These are phyloP conservation scores for Aspergillus leporis DNA, from an alignment of 495 filamentous ascomycete genomes.

Conservation along the genomic window DNA sequence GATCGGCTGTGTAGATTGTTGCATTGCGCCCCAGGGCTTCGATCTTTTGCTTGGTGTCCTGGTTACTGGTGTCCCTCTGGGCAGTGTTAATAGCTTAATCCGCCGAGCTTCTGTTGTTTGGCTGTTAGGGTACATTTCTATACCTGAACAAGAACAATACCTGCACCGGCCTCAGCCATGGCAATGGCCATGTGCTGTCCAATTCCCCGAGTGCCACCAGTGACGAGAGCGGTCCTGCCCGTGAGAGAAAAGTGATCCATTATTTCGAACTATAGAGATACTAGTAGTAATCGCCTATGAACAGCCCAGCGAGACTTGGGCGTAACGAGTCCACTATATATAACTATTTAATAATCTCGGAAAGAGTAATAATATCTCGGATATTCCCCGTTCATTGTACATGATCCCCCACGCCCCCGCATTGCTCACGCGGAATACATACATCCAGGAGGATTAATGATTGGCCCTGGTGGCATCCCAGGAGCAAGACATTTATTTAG, in stretches of 20 bases:
- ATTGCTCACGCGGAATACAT: neutral
- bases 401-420: constrained; percentile 7
- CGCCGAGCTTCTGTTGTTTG: neutral
- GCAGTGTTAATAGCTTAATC: neutral
- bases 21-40: constrained; percentile 67
- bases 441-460: neutral
- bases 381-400: neutral
- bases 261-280: neutral
- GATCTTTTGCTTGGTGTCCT: constrained; percentile 58
- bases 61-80: constrained; percentile 57
- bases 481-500: neutral
- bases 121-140: neutral
- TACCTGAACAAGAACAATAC: constrained; percentile 68
- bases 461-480: neutral
- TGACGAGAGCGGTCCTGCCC: constrained; percentile 73
- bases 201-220: constrained; percentile 80
- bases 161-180: constrained; percentile 82
- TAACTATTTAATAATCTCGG: neutral
- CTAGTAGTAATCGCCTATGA: neutral
- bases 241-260: constrained; percentile 26
- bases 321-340: neutral
- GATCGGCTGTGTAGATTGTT: constrained; percentile 70
- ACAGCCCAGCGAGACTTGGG: neutral
- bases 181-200: constrained; percentile 75
- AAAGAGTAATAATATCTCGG: neutral